These are phyloP conservation scores for Ophiosphaerella korrae DNA, from an alignment of 2,329 filamentous ascomycete species.

Conservation along the genomic window DNA sequence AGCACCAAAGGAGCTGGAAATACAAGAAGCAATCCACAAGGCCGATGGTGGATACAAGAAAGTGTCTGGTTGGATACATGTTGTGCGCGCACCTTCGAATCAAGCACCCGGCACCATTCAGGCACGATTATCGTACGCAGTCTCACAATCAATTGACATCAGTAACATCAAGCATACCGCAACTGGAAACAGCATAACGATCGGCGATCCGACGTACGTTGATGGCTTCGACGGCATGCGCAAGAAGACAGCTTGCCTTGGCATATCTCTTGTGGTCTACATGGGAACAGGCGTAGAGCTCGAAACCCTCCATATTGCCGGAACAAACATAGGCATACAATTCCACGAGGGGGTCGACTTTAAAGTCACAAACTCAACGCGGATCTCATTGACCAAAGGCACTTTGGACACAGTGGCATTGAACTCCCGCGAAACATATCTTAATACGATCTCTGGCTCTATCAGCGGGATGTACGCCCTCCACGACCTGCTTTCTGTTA, in stretches of 20 bases:
- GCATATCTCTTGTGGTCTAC: conserved; percentile 46
- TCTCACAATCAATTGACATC: conserved; percentile 39
- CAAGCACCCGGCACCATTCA: conserved; percentile 46
- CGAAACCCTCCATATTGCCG: conserved; percentile 41
- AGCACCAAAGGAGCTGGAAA: conserved; percentile 24
- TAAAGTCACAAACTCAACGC: conserved; percentile 38
- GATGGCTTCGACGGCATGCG: conserved; percentile 32
- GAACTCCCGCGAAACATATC: conserved; percentile 46
- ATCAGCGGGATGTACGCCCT: conserved; percentile 51
- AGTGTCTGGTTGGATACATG: conserved; percentile 47
- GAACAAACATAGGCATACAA: conserved; percentile 47
- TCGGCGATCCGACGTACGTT: conserved; percentile 32
- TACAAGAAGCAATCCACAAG: conserved; percentile 39
- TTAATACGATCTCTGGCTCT: conserved; percentile 48
- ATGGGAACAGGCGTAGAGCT: conserved; percentile 41
- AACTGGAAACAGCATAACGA: conserved; percentile 25
- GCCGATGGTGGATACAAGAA: conserved; percentile 39
- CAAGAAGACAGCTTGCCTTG: conserved; percentile 40
- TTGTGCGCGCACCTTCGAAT: conserved; percentile 40
- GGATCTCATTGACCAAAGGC: conserved; percentile 42
- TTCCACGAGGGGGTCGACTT: conserved; percentile 40
- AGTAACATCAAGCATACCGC: conserved; percentile 36
- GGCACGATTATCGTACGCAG: conserved; percentile 45
- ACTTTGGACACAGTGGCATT: conserved; percentile 41
- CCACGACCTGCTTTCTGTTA: conserved; percentile 47